Evolutionary conservation across 352 stramenopile species (phyloP).

Genomic region (Discostella stelligera): DNA sequence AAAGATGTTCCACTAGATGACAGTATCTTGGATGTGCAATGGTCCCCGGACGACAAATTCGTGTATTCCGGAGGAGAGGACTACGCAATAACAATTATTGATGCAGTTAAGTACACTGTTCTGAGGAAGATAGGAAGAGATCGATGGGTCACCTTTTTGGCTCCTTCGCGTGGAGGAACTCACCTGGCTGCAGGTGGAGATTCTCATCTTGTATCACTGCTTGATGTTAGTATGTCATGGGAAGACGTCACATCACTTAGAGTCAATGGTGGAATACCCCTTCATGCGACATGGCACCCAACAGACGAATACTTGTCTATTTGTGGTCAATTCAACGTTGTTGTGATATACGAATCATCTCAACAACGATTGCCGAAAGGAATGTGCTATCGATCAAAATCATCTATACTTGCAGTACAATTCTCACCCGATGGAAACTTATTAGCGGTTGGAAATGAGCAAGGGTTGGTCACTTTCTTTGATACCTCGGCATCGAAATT

Average conservation of each 20-base stretch:
- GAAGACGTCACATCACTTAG: slow-evolving; percentile 55
- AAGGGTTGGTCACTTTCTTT: slow-evolving; percentile 66
- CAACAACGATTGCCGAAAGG: slow-evolving; percentile 53
- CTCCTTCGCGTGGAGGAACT: slow-evolving; percentile 52
- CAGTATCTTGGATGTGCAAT: slow-evolving; percentile 67
- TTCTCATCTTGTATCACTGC: slow-evolving; percentile 58
- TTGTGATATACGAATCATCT: slow-evolving; percentile 66
- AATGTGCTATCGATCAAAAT: slow-evolving; percentile 55
- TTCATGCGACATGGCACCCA: slow-evolving; percentile 69
- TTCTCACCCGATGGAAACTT: slow-evolving; percentile 63
- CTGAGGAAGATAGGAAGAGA: slow-evolving; percentile 60
- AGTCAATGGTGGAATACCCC: slow-evolving; percentile 54
- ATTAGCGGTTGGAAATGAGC: slow-evolving; percentile 64
- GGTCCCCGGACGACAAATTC: slow-evolving; percentile 61
- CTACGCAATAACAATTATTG: slow-evolving; percentile 66
- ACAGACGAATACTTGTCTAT: slow-evolving; percentile 67
- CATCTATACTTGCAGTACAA: slow-evolving; percentile 54
- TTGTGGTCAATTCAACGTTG: slow-evolving; percentile 64
- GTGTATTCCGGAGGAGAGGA: slow-evolving; percentile 71
- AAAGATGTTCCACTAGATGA: slow-evolving; percentile 61
- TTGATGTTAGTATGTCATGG: slow-evolving; percentile 59
- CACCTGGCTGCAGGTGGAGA: slow-evolving; percentile 63
- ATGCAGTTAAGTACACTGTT: slow-evolving; percentile 54
- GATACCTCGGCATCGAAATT: slow-evolving; percentile 49
- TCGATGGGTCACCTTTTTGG: slow-evolving; percentile 67